Conservation (phyloP, 257 asterid genomes). For the Perilla frutescens region DNA sequence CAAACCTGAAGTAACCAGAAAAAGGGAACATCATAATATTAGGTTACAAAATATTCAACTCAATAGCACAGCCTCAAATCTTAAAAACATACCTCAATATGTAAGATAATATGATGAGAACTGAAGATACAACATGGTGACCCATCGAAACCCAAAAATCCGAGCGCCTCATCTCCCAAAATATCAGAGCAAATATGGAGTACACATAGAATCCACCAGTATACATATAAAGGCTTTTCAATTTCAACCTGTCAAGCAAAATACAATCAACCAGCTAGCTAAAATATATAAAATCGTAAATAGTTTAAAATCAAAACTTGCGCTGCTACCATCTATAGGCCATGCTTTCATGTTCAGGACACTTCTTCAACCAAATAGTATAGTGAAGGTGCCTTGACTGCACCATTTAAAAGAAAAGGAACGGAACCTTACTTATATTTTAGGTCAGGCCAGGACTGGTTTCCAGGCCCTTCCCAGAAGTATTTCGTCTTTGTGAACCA, state of each 20-base stretch:
- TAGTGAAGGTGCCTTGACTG: conserved; percentile 13
- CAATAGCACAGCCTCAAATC: conserved; percentile 16
- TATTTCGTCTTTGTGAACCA: conserved; percentile 77
- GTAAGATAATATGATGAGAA: conserved; percentile 77
- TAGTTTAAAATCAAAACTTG: not conserved
- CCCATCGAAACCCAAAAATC: conserved; percentile 96
- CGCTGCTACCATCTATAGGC: not conserved
- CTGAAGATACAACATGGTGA: conserved; percentile 80
- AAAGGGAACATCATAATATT: too few relatives aligned
- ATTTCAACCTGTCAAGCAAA: conserved; percentile 61
- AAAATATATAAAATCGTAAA: not conserved
- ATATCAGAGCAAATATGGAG: conserved; percentile 88
- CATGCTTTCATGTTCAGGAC: not conserved
- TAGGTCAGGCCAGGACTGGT: conserved; percentile 88
- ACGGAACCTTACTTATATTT: conserved; percentile 69
- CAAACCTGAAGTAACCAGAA: conserved; percentile 62
- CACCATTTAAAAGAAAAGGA: conserved; percentile 14
- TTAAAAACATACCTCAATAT: conserved; percentile 57
- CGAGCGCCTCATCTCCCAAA: conserved; percentile 96
- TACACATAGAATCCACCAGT: conserved; percentile 84
- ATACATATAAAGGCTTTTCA: conserved; percentile 87
- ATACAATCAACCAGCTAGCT: conserved; percentile 26
- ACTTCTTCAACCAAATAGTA: conserved; percentile 9
- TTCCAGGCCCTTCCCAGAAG: conserved; percentile 93
- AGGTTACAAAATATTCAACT: too few relatives aligned